These are phyloP conservation scores for Phanerochaete carnosa DNA, from an alignment of 768 basidiomycete genomes.

Conservation along the genomic window DNA sequence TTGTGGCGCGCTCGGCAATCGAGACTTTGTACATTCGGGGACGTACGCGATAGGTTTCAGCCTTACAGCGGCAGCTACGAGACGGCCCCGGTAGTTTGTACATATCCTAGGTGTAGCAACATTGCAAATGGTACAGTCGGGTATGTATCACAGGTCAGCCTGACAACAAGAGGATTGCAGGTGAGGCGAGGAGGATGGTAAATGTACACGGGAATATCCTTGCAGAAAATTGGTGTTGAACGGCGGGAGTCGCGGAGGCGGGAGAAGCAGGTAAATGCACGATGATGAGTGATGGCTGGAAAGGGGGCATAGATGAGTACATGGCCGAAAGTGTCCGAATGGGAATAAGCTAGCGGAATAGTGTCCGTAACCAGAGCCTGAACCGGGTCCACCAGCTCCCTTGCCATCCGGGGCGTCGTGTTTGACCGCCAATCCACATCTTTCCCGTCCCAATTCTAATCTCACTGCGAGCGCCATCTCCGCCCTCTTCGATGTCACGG, in stretches of 20 bases:
- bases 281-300: neutral
- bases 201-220: neutral
- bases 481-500: slow-evolving; percentile 69
- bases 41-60: neutral
- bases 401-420: slow-evolving; percentile 62
- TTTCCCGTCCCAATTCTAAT: slow-evolving; percentile 79
- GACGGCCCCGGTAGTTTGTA: neutral
- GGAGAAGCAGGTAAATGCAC: neutral
- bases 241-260: neutral
- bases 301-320: slow-evolving; percentile 3
- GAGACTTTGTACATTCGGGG: neutral
- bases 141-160: slow-evolving; percentile 1
- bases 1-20: slow-evolving; percentile 5
- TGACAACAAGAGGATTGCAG: neutral
- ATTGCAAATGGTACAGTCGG: slow-evolving; percentile 1
- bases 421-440: slow-evolving; percentile 70
- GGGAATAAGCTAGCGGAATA: slow-evolving; percentile 56
- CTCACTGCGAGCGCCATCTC: slow-evolving; percentile 48
- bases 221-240: neutral
- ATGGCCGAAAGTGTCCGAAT: neutral
- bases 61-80: neutral
- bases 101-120: slow-evolving; percentile 6
- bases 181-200: neutral
- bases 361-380: slow-evolving; percentile 71
- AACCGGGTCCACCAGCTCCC: slow-evolving; percentile 82